These are phyloP conservation scores for Calonectria fujianensis DNA, from an alignment of 2,329 filamentous ascomycete genomes.

Conservation along the genomic window DNA sequence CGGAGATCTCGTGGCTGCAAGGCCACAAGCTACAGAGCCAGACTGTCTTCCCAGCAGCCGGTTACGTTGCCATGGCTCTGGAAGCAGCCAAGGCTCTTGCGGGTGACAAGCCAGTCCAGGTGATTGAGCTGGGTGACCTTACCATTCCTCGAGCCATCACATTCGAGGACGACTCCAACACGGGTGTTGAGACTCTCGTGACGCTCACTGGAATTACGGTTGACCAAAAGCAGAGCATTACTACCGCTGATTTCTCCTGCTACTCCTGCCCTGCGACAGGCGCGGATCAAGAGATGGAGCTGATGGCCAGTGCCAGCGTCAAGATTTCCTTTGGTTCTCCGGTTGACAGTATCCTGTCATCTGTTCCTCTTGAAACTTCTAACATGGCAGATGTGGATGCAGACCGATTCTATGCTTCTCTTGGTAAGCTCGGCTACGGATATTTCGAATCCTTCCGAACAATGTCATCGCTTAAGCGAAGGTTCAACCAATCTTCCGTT, in stretches of 20 bases:
- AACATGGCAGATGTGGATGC: background rate
- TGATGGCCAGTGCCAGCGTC: background rate
- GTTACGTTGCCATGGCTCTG: slow-evolving; percentile 61
- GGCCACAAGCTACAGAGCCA: slow-evolving; percentile 59
- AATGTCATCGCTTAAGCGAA: background rate
- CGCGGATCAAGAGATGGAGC: background rate
- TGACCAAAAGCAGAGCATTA: background rate
- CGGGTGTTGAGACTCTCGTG: background rate
- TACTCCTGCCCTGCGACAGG: background rate
- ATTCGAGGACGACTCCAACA: background rate
- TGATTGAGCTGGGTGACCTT: background rate
- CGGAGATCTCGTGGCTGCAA: slow-evolving; percentile 61
- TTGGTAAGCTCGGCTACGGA: background rate
- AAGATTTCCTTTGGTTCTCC: background rate
- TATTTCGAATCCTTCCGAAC: background rate
- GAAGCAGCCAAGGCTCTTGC: slow-evolving; percentile 47
- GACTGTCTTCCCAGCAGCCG: slow-evolving; percentile 63
- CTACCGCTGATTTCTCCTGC: background rate
- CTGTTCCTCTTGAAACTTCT: background rate
- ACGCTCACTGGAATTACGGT: background rate
- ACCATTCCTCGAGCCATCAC: background rate
- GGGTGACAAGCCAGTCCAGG: background rate
- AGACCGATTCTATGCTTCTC: background rate
- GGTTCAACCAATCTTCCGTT: background rate
- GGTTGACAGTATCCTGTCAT: background rate